Evolutionary conservation across 371 early-diverging fungal genomes (phyloP).

Genomic region (Thermomucor indicae-seudaticae): DNA sequence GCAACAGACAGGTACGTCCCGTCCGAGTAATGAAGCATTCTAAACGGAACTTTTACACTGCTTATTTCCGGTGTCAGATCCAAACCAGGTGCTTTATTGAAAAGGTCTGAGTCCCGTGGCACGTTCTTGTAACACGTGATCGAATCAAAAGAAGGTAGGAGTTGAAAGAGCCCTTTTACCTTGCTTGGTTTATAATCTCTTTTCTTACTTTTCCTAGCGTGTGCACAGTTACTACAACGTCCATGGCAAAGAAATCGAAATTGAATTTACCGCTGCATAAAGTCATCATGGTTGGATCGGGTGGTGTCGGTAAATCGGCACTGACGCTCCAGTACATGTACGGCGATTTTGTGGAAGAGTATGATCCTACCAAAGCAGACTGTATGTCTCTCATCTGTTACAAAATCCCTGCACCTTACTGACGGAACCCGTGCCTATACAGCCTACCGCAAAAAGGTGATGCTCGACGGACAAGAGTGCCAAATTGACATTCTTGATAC

Average conservation of each 20-base stretch:
- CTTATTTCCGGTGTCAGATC: background rate
- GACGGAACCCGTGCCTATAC: background rate
- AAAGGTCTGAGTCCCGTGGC: too few species aligned
- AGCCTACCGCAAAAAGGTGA: constrained; percentile 63
- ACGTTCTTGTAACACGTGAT: too few species aligned
- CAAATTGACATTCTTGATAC: constrained; percentile 89
- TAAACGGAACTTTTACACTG: too few species aligned
- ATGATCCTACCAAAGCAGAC: constrained; percentile 96
- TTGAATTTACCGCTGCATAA: constrained; percentile 77
- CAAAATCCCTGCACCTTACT: background rate
- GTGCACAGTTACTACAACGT: background rate
- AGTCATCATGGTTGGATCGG: constrained; percentile 91
- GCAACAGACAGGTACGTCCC: too few species aligned
- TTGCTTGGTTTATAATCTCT: too few species aligned
- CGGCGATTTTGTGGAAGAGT: constrained; percentile 92
- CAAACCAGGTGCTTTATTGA: too few species aligned
- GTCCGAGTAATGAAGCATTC: too few species aligned
- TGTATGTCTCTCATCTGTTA: constrained; percentile 30
- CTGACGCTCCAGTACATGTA: constrained; percentile 90
- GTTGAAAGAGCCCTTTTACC: too few species aligned
- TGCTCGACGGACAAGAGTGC: constrained; percentile 66
- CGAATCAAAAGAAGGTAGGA: too few species aligned
- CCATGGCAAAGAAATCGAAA: constrained; percentile 45
- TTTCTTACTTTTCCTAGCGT: background rate
- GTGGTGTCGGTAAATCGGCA: constrained; percentile 94